phyloP scores from a whole-genome alignment of 208 protist genomes.

The Phytomonas sp. region DNA sequence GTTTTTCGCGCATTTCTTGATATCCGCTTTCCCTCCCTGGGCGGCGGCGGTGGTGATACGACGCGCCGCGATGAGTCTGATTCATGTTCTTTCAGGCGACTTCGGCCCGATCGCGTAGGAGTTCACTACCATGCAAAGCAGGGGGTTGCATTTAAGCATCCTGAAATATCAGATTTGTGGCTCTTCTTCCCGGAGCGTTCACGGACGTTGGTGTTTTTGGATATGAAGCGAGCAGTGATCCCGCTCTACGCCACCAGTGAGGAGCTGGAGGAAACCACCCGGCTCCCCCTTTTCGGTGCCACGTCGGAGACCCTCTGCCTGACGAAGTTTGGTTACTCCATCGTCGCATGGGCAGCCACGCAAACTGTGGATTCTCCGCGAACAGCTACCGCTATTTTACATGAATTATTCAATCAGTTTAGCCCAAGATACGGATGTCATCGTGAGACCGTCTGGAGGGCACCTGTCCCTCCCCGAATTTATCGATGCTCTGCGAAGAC shows the following conservation, averaged over 20 bases:
- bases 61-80: no score
- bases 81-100: no score
- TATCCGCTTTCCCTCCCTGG: slow-evolving; percentile 38
- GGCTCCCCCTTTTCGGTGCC: slow-evolving; percentile 46
- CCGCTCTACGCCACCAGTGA: slow-evolving; percentile 37
- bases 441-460: slow-evolving; percentile 1
- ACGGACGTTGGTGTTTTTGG: slow-evolving; percentile 35
- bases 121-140: slow-evolving; percentile 20
- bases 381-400: slow-evolving; percentile 27
- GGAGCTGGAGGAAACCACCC: slow-evolving; percentile 23
- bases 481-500: slow-evolving; percentile 17
- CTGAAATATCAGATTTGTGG: slow-evolving; percentile 21
- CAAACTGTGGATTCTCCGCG: slow-evolving; percentile 29
- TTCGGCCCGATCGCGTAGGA: slow-evolving; percentile 51
- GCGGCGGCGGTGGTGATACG: slow-evolving; percentile 5
- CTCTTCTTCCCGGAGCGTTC: slow-evolving; percentile 57
- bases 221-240: slow-evolving; percentile 52
- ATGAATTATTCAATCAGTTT: slow-evolving; percentile 49
- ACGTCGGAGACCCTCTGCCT: slow-evolving; percentile 30
- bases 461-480: slow-evolving; percentile 8
- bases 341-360: slow-evolving; percentile 42
- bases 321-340: slow-evolving; percentile 24
- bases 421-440: slow-evolving; percentile 21
- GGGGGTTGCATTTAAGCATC: slow-evolving; percentile 58
- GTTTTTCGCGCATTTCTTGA: slow-evolving; percentile 72